Evolutionary conservation across 2,329 filamentous ascomycete genomes (phyloP).

Genomic region (Chrysoporthe austroafricana): DNA sequence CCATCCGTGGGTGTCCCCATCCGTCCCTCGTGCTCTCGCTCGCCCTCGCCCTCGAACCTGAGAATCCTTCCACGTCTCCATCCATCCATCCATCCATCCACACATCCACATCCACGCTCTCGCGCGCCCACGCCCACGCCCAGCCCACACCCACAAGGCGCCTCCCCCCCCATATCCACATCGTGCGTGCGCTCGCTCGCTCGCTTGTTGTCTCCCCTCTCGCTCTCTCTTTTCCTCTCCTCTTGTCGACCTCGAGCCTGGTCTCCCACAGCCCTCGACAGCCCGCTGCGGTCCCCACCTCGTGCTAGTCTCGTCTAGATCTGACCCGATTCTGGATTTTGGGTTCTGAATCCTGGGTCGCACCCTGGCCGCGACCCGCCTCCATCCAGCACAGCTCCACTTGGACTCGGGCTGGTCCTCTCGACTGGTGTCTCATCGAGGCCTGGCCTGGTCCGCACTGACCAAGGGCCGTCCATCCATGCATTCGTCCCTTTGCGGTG

Average conservation of each 20-base stretch:
- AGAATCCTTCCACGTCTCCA: neutral
- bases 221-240: neutral
- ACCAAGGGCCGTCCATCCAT: neutral
- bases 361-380: neutral
- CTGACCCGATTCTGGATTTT: conserved; percentile 1
- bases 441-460: neutral
- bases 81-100: too few species aligned
- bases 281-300: neutral
- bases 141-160: neutral
- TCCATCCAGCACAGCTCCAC: neutral
- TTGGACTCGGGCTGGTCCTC: neutral
- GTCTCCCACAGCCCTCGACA: neutral
- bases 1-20: neutral
- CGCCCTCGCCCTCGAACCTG: neutral
- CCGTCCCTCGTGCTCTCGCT: neutral
- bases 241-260: too few species aligned
- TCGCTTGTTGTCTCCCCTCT: neutral
- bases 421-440: conserved; percentile 2
- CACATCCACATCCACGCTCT: neutral
- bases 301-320: neutral
- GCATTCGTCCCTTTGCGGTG: neutral
- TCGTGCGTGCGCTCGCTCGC: neutral
- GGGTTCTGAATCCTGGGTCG: conserved; percentile 2
- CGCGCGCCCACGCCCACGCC: neutral
- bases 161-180: neutral